Evolutionary conservation across 306 rosid species (phyloP).

Genomic region (Inga leiocalycina): DNA sequence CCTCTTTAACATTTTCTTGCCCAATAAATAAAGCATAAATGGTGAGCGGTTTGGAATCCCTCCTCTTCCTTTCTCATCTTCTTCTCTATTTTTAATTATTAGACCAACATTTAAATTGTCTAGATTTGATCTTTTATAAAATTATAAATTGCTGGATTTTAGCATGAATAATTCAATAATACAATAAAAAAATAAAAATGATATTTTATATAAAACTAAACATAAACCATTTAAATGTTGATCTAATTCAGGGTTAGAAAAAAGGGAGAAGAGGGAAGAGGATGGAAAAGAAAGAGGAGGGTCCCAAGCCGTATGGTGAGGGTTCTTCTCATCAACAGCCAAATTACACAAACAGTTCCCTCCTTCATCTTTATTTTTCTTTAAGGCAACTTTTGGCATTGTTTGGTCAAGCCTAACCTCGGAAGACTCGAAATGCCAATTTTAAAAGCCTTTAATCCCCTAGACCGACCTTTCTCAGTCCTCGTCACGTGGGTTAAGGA

Average conservation of each 20-base stretch:
- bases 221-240: no score
- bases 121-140: no score
- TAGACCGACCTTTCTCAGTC: constrained; percentile 8
- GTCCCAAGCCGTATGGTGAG: constrained; percentile 34
- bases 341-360: constrained; percentile 29
- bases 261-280: no score
- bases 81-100: no score
- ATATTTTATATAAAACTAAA: no score
- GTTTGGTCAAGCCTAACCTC: constrained; percentile 52
- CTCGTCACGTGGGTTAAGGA: constrained; percentile 36
- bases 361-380: background rate
- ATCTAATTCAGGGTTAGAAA: no score
- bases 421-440: constrained; percentile 45
- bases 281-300: no score
- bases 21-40: constrained; percentile 56
- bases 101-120: no score
- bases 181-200: no score
- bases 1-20: constrained; percentile 23
- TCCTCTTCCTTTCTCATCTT: no score
- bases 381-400: background rate
- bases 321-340: constrained; percentile 45
- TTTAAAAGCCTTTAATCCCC: background rate
- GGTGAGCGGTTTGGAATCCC: constrained; percentile 26
- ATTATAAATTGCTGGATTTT: no score
- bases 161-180: no score